phyloP scores from a whole-genome alignment of 1,284 basidiomycete genomes.

The Mycosarcoma mackinlayi region DNA sequence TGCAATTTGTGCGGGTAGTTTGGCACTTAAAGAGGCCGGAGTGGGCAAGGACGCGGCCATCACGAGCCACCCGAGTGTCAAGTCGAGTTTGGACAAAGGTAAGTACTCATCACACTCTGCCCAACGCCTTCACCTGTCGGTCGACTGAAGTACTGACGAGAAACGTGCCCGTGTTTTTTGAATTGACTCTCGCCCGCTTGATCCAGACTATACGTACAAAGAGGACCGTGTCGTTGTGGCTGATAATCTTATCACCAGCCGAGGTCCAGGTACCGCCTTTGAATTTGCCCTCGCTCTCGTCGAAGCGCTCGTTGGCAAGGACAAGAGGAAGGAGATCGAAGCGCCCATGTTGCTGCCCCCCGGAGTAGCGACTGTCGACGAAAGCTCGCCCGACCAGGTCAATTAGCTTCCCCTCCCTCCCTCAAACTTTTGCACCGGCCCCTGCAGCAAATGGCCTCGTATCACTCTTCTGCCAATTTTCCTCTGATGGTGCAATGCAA shows the following conservation, averaged over 20 bases:
- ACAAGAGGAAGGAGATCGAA: conserved; percentile 77
- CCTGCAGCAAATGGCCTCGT: too few relatives aligned
- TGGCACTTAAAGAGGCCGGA: conserved; percentile 76
- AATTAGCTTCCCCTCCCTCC: background rate
- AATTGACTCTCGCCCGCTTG: too few relatives aligned
- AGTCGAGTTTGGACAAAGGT: conserved; percentile 61
- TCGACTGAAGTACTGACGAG: too few relatives aligned
- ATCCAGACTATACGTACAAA: conserved; percentile 80
- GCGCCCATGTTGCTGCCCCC: conserved; percentile 75
- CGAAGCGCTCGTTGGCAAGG: conserved; percentile 76
- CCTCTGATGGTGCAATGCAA: too few relatives aligned
- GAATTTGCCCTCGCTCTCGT: conserved; percentile 80
- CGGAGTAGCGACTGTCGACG: background rate
- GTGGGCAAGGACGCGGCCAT: conserved; percentile 73
- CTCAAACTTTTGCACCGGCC: too few relatives aligned
- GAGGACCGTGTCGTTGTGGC: conserved; percentile 81
- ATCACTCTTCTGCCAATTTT: too few relatives aligned
- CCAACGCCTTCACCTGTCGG: too few relatives aligned
- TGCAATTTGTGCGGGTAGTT: conserved; percentile 70
- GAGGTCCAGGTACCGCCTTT: conserved; percentile 84
- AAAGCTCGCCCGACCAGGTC: conserved; percentile 13
- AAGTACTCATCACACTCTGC: too few relatives aligned
- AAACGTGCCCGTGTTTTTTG: too few relatives aligned
- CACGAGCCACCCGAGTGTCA: conserved; percentile 84
- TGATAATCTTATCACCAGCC: conserved; percentile 77